phyloP scores from a whole-genome alignment of 345 rosid genomes.

The Leavenworthia alabamica region DNA sequence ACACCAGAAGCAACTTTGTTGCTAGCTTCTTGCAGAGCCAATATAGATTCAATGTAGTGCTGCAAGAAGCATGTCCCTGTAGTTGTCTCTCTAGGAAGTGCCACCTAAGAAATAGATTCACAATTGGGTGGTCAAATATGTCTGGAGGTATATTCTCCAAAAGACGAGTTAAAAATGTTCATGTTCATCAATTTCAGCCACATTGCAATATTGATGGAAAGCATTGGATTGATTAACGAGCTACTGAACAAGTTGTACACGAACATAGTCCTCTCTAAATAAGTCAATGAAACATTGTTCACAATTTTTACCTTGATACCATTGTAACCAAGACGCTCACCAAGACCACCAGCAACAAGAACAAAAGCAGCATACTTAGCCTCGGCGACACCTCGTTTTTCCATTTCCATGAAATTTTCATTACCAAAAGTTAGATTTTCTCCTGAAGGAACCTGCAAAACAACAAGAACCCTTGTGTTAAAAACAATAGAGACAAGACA shows the following conservation, averaged over 20 bases:
- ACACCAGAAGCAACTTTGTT: conserved; percentile 53
- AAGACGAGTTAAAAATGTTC: background rate
- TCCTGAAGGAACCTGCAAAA: conserved; percentile 75
- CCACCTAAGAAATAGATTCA: conserved; percentile 46
- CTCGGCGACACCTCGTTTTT: conserved; percentile 68
- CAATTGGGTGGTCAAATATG: background rate
- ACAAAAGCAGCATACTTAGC: conserved; percentile 85
- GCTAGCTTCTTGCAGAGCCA: conserved; percentile 91
- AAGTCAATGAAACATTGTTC: background rate
- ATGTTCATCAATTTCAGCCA: background rate
- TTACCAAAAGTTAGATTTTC: conserved; percentile 61
- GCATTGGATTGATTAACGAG: background rate
- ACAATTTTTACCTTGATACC: conserved; percentile 72
- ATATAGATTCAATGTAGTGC: conserved; percentile 66
- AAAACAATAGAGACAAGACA: background rate
- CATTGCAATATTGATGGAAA: background rate
- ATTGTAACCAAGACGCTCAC: conserved; percentile 95
- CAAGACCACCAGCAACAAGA: conserved; percentile 98
- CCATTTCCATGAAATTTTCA: conserved; percentile 61
- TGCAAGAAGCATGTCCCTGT: conserved; percentile 84
- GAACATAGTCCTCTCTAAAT: background rate
- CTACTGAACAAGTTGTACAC: background rate
- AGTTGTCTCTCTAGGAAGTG: conserved; percentile 88
- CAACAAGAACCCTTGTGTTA: background rate
- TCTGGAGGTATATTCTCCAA: background rate